phyloP scores from a whole-genome alignment of 176 grass and related monocot genomes.

The Alloteropsis semialata region DNA sequence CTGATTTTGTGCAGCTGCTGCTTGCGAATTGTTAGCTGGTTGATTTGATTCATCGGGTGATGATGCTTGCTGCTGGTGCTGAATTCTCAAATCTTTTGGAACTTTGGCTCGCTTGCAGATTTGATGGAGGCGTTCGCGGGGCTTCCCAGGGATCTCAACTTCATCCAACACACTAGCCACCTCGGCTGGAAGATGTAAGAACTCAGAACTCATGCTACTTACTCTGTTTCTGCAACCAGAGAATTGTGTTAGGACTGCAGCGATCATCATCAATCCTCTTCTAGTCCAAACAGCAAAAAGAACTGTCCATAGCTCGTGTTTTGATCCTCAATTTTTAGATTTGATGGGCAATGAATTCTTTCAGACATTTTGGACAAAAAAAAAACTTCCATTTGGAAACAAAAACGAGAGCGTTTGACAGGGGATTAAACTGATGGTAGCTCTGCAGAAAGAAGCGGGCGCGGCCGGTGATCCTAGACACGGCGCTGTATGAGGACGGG shows the following conservation, averaged over 20 bases:
- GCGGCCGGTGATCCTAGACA: slow-evolving; percentile 84
- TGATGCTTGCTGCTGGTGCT: neutral
- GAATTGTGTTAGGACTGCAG: neutral
- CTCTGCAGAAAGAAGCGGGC: slow-evolving; percentile 89
- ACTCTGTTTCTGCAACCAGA: too few relatives aligned
- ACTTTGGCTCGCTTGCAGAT: slow-evolving; percentile 53
- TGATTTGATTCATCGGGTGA: neutral
- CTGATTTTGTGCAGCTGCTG: neutral
- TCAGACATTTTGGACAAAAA: too few relatives aligned
- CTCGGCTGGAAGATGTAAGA: slow-evolving; percentile 99
- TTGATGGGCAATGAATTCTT: neutral
- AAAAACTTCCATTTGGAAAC: too few relatives aligned
- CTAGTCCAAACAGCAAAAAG: neutral
- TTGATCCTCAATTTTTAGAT: neutral
- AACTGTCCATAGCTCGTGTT: neutral
- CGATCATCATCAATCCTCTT: too few relatives aligned
- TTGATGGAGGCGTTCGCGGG: slow-evolving; percentile 78
- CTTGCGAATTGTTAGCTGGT: neutral
- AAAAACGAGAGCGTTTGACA: neutral
- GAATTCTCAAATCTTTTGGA: neutral
- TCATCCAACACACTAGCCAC: slow-evolving; percentile 82
- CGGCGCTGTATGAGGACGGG: slow-evolving; percentile 59
- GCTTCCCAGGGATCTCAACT: slow-evolving; percentile 87
- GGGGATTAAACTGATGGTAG: slow-evolving; percentile 31
- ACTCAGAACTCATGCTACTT: neutral